Evolutionary conservation across 768 basidiomycete genomes (phyloP), one percentile per base, ranked within the genome.

Genomic region (Pulveroboletus sp.): DNA sequence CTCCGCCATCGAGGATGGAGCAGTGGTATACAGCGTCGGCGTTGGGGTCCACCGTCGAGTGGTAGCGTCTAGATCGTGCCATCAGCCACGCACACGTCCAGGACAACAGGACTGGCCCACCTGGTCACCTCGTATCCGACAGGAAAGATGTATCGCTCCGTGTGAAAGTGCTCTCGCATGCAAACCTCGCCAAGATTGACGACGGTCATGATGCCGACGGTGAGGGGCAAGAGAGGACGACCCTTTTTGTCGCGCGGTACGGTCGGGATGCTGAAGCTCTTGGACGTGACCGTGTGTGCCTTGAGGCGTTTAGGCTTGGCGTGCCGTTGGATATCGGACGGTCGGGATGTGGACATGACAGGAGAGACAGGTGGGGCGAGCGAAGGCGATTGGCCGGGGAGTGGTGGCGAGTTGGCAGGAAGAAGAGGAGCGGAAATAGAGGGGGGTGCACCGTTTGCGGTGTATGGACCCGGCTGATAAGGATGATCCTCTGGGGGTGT

Each of bases 151-250:
- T 92, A 92, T 46, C 90, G 73, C 64, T 92, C 89, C 0, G 89
- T 90, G 63, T 89, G 86, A 61, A 90, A 92, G 63, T 90, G 86
- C 55, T 90, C 87, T 28, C 86, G 76, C 82, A 83, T 81, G 61
- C 86, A 89, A 7, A 91, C 81, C 45, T 81, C 79, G 3, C 90
- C 90, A 0, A 93, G 72, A 52, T 62, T 80, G 49, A 84, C 74
- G 24, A 93, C 83, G 1, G 86, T 89, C 86, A 92, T 90, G 63
- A 92, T 91, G 30, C 90, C 90, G 15, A 91, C 87, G 58, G 82
- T 86, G 30, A 92, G 69, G 0, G 90, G 90, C 6, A 93, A 69
- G 67, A 86, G 76, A 0, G 89, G 88, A 39, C 78, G 78, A 4
- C 81, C 81, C 38, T 73, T 73, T 63, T 80, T 84, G 59, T 90